A percentile compares a stretch with the other conserved stretches of the same genome.
phyloP scores from a whole-genome alignment of 2,329 filamentous ascomycete species.

The Colletotrichum sp. region DNA sequence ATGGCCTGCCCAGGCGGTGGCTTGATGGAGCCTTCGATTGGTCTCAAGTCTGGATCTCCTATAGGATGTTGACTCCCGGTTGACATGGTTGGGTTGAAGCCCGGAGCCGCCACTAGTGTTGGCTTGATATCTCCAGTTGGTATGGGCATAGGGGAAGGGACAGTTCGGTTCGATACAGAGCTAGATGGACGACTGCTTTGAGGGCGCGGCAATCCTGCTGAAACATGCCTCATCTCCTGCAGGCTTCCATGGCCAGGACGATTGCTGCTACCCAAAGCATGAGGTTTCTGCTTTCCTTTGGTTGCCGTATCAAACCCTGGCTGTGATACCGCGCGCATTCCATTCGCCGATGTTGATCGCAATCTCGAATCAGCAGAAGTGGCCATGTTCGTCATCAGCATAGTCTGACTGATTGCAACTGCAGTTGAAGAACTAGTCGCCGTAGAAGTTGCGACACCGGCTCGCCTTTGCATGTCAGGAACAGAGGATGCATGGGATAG shows the following conservation, averaged over 20 bases:
- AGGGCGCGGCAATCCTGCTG: neutral
- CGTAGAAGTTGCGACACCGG: neutral
- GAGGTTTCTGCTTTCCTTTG: neutral
- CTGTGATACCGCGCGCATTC: neutral
- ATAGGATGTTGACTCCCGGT: neutral
- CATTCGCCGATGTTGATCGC: neutral
- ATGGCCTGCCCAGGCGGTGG: neutral
- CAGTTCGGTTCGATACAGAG: neutral
- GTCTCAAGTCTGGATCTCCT: neutral
- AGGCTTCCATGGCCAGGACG: neutral
- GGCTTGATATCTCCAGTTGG: neutral
- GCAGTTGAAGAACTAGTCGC: neutral
- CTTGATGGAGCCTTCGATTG: neutral
- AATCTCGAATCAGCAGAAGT: neutral
- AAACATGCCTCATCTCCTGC: neutral
- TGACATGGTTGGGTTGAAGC: neutral
- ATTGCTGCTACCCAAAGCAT: neutral
- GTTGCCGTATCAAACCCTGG: neutral
- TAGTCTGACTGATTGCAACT: neutral
- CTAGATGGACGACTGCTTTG: neutral
- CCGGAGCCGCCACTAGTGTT: neutral
- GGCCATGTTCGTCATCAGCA: neutral
- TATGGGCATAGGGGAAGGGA: neutral
- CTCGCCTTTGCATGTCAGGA: neutral
- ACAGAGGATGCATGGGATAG: neutral